Evolutionary conservation across 768 basidiomycete genomes (phyloP).

Genomic region (Clitopilus passeckerianus): DNA sequence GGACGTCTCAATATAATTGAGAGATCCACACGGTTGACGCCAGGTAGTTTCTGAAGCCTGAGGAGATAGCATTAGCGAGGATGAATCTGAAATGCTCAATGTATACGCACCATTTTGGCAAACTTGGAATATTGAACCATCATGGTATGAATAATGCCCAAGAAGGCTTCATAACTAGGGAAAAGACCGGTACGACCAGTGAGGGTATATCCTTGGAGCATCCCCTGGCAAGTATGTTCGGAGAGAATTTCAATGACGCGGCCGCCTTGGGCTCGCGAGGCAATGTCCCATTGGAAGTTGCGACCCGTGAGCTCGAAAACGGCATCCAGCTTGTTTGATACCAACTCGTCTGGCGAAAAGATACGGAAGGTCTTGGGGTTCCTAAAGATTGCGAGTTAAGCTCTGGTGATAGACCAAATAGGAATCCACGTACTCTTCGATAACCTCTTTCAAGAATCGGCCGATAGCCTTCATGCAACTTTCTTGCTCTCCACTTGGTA

Average conservation of each 20-base stretch:
- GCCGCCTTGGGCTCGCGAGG: slow-evolving; percentile 64
- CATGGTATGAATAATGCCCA: slow-evolving; percentile 88
- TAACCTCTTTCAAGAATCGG: slow-evolving; percentile 48
- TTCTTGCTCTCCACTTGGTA: slow-evolving; percentile 50
- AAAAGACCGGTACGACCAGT: slow-evolving; percentile 84
- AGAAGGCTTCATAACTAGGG: slow-evolving; percentile 89
- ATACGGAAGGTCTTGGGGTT: slow-evolving; percentile 82
- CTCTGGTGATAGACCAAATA: neutral
- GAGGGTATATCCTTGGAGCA: slow-evolving; percentile 90
- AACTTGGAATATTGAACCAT: slow-evolving; percentile 90
- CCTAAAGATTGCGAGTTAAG: slow-evolving; percentile 21
- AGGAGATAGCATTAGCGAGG: neutral
- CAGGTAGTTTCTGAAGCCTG: slow-evolving; percentile 60
- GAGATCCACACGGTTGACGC: slow-evolving; percentile 64
- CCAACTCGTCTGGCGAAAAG: slow-evolving; percentile 87
- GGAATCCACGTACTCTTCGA: slow-evolving; percentile 37
- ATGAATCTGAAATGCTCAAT: neutral
- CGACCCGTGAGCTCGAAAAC: slow-evolving; percentile 64
- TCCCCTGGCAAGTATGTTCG: slow-evolving; percentile 85
- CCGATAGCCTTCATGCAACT: slow-evolving; percentile 79
- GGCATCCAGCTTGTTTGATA: slow-evolving; percentile 85
- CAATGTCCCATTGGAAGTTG: slow-evolving; percentile 84
- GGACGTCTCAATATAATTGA: slow-evolving; percentile 87
- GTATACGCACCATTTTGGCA: slow-evolving; percentile 60
- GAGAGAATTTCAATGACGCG: slow-evolving; percentile 87